These are phyloP conservation scores for Rhynchospora breviuscula DNA, from an alignment of 176 grass and related monocot species.

Conservation along the genomic window DNA sequence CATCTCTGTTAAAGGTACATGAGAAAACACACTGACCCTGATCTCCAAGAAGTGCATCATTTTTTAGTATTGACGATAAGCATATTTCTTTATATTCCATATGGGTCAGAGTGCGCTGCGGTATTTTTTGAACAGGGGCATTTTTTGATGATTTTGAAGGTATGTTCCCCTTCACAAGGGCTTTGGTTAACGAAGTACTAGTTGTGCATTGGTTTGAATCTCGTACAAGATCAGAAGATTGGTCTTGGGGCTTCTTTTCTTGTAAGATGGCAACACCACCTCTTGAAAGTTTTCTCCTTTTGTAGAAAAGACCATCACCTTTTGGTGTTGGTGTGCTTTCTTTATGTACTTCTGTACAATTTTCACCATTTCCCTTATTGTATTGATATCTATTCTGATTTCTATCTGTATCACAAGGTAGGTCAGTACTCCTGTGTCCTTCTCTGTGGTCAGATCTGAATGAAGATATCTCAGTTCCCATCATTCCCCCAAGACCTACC, in stretches of 20 bases:
- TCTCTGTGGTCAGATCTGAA: background rate
- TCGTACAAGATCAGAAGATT: slow-evolving; percentile 17
- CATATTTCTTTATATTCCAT: slow-evolving; percentile 51
- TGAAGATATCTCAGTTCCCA: slow-evolving; percentile 6
- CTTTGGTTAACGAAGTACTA: background rate
- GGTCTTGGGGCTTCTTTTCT: slow-evolving; percentile 18
- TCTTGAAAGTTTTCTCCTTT: slow-evolving; percentile 26
- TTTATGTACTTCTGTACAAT: background rate
- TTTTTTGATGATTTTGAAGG: slow-evolving; percentile 23
- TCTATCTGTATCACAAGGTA: background rate
- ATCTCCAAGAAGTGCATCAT: slow-evolving; percentile 47
- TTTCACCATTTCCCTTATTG: background rate
- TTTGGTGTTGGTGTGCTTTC: background rate
- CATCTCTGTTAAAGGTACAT: slow-evolving; percentile 24
- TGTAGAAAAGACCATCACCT: slow-evolving; percentile 15
- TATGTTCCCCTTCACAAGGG: background rate
- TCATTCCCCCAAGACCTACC: background rate
- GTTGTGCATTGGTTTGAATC: slow-evolving; percentile 4
- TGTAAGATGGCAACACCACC: slow-evolving; percentile 20
- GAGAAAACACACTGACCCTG: slow-evolving; percentile 18
- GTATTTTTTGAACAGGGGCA: slow-evolving; percentile 11
- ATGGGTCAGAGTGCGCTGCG: background rate
- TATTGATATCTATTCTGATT: background rate
- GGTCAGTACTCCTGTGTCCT: background rate
- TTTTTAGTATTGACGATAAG: slow-evolving; percentile 47